Base-by-base conservation (phyloP, 495 filamentous ascomycete genomes). In the Bryoglossum gracile region DNA sequence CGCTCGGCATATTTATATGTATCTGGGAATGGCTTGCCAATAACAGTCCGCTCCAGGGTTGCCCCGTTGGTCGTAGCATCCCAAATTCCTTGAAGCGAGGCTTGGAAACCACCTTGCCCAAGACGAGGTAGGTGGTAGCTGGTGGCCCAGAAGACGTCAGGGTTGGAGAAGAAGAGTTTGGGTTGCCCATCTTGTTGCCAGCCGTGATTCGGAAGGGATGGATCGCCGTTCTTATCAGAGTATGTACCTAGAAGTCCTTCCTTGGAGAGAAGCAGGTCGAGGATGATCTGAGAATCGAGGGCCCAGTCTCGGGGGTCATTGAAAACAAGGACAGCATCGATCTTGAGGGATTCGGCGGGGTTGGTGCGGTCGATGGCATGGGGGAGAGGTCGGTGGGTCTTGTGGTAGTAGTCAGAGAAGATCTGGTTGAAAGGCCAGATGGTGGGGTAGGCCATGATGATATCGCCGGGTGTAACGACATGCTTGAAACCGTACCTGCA, bases 91-190 rank as follows among this genome's bases (percentile, higher is more conserved):
- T 81, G 75, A 14, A 98, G 59, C 4, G 89, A 85, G 16, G 80
- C 80, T 50, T 83, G 81, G 71, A 97, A 99, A 0, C 83, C 90
- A 35, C 92, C 94, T 67, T 97, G 94, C 5, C 92, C 92, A 19
- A 97, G 77, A 17, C 92, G 82, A 4, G 91, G 88, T n/a, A 90
- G 76, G 46, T 80, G 86, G 64, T 91, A 89, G 16, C 67, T 71
- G 0, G 88, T 82, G 23, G 86, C 82, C 90, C 89, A 99, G 62
- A 85, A 74, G 16, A 97, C 68, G 66, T 99, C 92, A 0, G 87
- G 83, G 63, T 97, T 97, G 3, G 77, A 83, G 70, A 94, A 95
- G 68, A 82, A 95, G 0, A 97, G 65, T 21, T 69, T 71, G 0
- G 92, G 85, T 64, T 95, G 92, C 3, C 75, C 76, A 62, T 92